phyloP scores from a whole-genome alignment of 1,284 basidiomycete species.

The Tilletia walkeri region DNA sequence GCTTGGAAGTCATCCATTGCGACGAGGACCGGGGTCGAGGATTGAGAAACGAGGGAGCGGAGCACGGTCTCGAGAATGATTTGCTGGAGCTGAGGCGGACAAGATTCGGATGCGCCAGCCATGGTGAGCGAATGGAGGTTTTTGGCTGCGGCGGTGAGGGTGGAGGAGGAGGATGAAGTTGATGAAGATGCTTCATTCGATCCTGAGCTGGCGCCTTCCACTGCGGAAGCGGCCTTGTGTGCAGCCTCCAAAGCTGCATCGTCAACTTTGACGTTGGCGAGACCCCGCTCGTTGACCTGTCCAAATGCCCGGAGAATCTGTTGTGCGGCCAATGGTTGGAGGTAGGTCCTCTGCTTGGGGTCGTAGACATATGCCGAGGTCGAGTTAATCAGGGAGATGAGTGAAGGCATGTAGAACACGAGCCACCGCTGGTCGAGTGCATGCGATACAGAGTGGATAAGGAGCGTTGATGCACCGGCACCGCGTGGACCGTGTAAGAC shows the following conservation, averaged over 20 bases:
- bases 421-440: conserved; percentile 73
- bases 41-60: conserved; percentile 69
- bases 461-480: conserved; percentile 76
- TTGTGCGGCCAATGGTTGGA: conserved; percentile 65
- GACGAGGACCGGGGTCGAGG: conserved; percentile 69
- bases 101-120: conserved; percentile 2
- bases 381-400: conserved; percentile 74
- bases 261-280: conserved; percentile 27
- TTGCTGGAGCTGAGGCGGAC: conserved; percentile 57
- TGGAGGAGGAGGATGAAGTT: conserved; percentile 27
- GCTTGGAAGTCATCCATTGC: conserved; percentile 85
- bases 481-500: conserved; percentile 65
- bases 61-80: conserved; percentile 68
- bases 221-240: conserved; percentile 25
- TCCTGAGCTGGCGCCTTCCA: neutral
- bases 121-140: neutral
- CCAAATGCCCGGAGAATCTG: conserved; percentile 54
- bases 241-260: conserved; percentile 28
- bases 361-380: conserved; percentile 75
- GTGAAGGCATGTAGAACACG: conserved; percentile 83
- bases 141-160: conserved; percentile 23
- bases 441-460: conserved; percentile 78
- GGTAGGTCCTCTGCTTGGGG: conserved; percentile 71
- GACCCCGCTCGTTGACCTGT: conserved; percentile 50
- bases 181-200: conserved; percentile 27